phyloP scores from a whole-genome alignment of 805 yeast species.

The Suhomyces canberraensis region DNA sequence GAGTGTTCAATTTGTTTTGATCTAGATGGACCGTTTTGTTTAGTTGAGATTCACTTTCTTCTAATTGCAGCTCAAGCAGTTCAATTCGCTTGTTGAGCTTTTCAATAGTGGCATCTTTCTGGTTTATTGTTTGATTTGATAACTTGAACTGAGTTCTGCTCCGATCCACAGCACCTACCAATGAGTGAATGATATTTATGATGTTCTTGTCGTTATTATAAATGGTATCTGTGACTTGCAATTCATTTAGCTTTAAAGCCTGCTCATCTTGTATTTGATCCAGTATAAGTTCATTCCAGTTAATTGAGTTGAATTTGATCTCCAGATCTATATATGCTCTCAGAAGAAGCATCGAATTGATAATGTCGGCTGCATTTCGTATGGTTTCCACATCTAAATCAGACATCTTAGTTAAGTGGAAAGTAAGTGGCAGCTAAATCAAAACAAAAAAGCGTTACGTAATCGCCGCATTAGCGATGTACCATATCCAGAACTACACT shows the following conservation, averaged over 20 bases:
- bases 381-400: constrained; percentile 32
- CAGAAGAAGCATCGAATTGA: constrained; percentile 32
- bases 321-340: constrained; percentile 34
- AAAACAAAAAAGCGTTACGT: not conserved
- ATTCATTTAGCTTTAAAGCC: constrained; percentile 9
- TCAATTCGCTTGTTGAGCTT: constrained; percentile 21
- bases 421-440: not conserved
- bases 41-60: constrained; percentile 16
- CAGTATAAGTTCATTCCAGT: constrained; percentile 29
- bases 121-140: constrained; percentile 25
- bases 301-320: constrained; percentile 31
- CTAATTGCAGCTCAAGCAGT: constrained; percentile 18
- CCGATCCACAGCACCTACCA: constrained; percentile 27
- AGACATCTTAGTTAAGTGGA: constrained; percentile 4
- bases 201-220: constrained; percentile 32
- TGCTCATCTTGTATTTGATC: constrained; percentile 21
- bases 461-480: not conserved
- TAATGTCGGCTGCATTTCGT: constrained; percentile 32
- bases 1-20: constrained; percentile 12
- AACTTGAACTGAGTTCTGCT: constrained; percentile 29
- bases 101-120: constrained; percentile 28
- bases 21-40: constrained; percentile 15
- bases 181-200: constrained; percentile 36
- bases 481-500: not conserved
- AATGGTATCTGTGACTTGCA: constrained; percentile 25